These are phyloP conservation scores for Annulohypoxylon maeteangense DNA, from an alignment of 495 filamentous ascomycete genomes.

Conservation along the genomic window DNA sequence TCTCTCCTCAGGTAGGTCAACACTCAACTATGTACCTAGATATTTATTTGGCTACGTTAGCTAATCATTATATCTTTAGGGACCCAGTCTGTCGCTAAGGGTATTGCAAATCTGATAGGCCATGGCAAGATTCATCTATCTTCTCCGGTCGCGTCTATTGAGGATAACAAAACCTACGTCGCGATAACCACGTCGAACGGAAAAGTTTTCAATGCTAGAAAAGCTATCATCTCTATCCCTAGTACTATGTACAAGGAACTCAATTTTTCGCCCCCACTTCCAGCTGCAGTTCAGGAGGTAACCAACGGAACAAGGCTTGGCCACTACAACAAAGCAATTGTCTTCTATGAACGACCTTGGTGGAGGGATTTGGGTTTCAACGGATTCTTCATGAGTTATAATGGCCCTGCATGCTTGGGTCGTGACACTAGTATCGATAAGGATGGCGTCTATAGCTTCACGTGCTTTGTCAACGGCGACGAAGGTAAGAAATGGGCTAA, in stretches of 20 bases:
- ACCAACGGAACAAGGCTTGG: slow-evolving; percentile 43
- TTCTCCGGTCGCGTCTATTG: slow-evolving; percentile 34
- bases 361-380: slow-evolving; percentile 54
- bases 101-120: slow-evolving; percentile 39
- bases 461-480: slow-evolving; percentile 54
- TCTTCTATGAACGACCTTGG: slow-evolving; percentile 51
- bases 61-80: slow-evolving; percentile 19
- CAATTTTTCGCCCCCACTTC: slow-evolving; percentile 49
- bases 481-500: slow-evolving; percentile 47
- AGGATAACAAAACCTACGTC: slow-evolving; percentile 17
- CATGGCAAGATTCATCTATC: slow-evolving; percentile 40
- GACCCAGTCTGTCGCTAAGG: slow-evolving; percentile 49
- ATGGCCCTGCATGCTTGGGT: slow-evolving; percentile 50
- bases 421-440: slow-evolving; percentile 53
- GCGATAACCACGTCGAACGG: slow-evolving; percentile 24
- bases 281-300: slow-evolving; percentile 32
- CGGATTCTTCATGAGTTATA: slow-evolving; percentile 50
- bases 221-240: slow-evolving; percentile 53
- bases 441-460: slow-evolving; percentile 50
- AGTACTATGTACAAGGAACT: slow-evolving; percentile 49
- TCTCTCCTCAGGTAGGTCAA: slow-evolving; percentile 33
- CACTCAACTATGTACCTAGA: background rate
- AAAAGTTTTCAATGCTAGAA: slow-evolving; percentile 41
- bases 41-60: background rate
- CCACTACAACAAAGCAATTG: slow-evolving; percentile 54